phyloP scores from a whole-genome alignment of 2,329 filamentous ascomycete genomes.

The Geoglossum cookeanum region DNA sequence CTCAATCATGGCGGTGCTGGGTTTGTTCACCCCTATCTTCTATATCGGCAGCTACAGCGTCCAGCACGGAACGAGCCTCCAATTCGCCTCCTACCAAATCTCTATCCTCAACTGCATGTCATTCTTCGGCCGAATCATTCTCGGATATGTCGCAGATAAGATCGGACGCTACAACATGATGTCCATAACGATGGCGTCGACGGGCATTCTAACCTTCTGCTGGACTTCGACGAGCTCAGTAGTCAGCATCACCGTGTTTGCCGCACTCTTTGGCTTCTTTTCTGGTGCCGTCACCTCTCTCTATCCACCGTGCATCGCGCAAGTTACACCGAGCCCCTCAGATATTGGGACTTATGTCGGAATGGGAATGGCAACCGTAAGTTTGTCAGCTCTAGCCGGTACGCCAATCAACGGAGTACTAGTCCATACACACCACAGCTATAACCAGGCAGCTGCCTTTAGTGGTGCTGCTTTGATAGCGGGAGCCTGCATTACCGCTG shows the following conservation, averaged over 20 bases:
- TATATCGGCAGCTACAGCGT: slow-evolving; percentile 3
- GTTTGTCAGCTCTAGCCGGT: not conserved
- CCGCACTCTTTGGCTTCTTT: slow-evolving; percentile 5
- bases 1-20: slow-evolving; percentile 3
- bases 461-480: not conserved
- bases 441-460: not conserved
- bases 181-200: not conserved
- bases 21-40: slow-evolving; percentile 4
- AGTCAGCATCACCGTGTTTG: not conserved
- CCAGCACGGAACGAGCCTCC: not conserved
- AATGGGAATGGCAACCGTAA: not conserved
- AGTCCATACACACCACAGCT: not conserved
- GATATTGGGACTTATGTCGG: not conserved
- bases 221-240: not conserved
- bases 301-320: not conserved
- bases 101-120: slow-evolving; percentile 2
- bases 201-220: slow-evolving; percentile 1
- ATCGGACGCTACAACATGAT: slow-evolving; percentile 2
- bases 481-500: not conserved
- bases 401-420: not conserved
- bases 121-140: slow-evolving; percentile 2
- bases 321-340: not conserved
- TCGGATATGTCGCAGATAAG: not conserved
- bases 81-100: slow-evolving; percentile 1
- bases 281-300: slow-evolving; percentile 1